Evolutionary conservation across 2,329 filamentous ascomycete genomes (phyloP).

Genomic region (Colletotrichum caudatum): DNA sequence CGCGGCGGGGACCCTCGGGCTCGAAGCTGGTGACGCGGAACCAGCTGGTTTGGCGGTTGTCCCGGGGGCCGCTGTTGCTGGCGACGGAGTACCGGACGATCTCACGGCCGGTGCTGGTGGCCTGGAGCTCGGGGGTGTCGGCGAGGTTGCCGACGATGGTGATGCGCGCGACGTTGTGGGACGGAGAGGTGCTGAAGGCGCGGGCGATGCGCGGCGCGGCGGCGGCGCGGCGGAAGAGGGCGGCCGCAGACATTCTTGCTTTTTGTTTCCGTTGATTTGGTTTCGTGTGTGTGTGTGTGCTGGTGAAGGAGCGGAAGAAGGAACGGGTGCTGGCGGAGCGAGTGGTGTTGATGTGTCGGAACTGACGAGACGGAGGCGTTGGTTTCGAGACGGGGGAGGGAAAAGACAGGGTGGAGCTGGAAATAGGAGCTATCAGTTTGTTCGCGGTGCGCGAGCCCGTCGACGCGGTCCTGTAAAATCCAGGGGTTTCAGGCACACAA

Average conservation of each 20-base stretch:
- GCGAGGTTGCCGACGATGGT: constrained; percentile 88
- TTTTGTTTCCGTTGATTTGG: not conserved
- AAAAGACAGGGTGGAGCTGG: not conserved
- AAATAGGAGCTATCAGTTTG: constrained; percentile 12
- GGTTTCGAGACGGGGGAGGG: not conserved
- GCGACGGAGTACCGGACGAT: constrained; percentile 83
- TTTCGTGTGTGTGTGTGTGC: constrained; percentile 4
- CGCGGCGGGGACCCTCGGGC: constrained; percentile 74
- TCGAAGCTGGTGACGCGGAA: constrained; percentile 83
- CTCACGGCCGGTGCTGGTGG: constrained; percentile 78
- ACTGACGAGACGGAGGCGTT: constrained; percentile 13
- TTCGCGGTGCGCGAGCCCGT: constrained; percentile 10
- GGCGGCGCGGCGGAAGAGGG: constrained; percentile 65
- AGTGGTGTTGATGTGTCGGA: constrained; percentile 25
- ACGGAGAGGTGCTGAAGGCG: constrained; percentile 80
- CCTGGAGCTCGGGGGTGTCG: constrained; percentile 78
- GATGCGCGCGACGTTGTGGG: constrained; percentile 79
- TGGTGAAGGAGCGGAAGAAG: constrained; percentile 15
- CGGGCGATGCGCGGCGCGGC: constrained; percentile 66
- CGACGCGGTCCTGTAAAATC: constrained; percentile 16
- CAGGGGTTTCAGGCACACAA: not conserved
- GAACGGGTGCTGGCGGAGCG: constrained; percentile 2
- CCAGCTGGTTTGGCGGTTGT: constrained; percentile 85
- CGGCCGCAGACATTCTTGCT: constrained; percentile 58
- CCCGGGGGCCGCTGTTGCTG: constrained; percentile 72